A percentile compares a stretch with the other conserved stretches of the same genome.
Conservation (phyloP, 345 rosid genomes). For the Arabidopsis arenosa region DNA sequence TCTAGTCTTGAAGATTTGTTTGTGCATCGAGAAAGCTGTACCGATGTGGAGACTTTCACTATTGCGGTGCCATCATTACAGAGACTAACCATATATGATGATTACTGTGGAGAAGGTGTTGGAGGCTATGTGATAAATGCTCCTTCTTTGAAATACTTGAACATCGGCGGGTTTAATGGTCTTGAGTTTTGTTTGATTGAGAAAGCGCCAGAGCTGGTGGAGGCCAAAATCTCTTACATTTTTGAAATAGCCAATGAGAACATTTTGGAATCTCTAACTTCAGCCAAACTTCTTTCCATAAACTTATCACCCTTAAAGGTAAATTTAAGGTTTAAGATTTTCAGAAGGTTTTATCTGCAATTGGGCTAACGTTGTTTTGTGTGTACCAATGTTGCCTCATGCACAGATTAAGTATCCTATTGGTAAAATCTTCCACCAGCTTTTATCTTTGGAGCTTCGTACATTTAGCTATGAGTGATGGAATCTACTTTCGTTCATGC, state of each 20-base stretch:
- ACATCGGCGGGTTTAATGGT: neutral
- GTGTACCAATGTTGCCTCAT: neutral
- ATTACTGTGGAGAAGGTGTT: no score
- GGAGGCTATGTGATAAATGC: conserved; percentile 23
- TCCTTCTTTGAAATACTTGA: conserved; percentile 26
- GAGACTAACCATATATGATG: neutral
- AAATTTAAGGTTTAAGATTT: neutral
- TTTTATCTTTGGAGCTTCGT: neutral
- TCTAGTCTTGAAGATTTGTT: conserved; percentile 22
- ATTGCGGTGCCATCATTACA: conserved; percentile 5
- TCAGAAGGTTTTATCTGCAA: neutral
- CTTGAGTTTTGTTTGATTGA: neutral
- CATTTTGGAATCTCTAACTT: neutral
- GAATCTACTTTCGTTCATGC: conserved; percentile 1
- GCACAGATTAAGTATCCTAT: conserved; percentile 16
- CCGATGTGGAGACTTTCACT: neutral
- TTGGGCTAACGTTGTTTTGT: neutral
- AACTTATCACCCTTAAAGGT: neutral
- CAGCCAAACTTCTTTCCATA: neutral
- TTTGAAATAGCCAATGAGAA: neutral
- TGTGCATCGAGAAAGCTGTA: fast-evolving
- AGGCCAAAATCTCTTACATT: neutral
- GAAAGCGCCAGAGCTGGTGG: conserved; percentile 3
- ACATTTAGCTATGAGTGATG: neutral
- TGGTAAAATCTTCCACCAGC: conserved; percentile 12